These are phyloP conservation scores for Phascolomyces articulosus DNA, from an alignment of 371 early-diverging fungal species.

Conservation along the genomic window DNA sequence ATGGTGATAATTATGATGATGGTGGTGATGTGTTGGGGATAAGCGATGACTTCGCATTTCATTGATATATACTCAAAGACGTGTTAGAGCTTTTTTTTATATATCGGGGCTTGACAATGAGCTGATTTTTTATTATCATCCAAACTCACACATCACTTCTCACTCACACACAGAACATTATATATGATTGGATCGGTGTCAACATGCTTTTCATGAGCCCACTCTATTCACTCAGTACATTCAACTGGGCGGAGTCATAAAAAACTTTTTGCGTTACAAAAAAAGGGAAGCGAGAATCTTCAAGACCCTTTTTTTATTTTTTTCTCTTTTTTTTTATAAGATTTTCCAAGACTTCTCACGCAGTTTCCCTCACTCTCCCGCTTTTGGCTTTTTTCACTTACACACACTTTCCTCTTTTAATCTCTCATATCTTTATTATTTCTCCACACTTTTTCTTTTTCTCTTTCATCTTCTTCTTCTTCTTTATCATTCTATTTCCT, in stretches of 20 bases:
- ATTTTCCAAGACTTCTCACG: not conserved
- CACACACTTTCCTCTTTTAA: not conserved
- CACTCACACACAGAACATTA: too few species aligned
- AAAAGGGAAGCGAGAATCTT: slow-evolving; percentile 8
- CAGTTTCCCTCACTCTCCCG: not conserved
- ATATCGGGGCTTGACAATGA: not conserved
- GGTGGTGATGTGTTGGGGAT: too few species aligned
- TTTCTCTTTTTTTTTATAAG: not conserved
- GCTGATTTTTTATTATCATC: not conserved
- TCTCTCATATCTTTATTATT: not conserved
- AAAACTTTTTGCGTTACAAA: not conserved
- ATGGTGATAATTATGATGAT: too few species aligned
- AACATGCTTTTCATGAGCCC: slow-evolving; percentile 6
- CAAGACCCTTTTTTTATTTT: slow-evolving; percentile 14
- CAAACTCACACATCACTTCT: too few species aligned
- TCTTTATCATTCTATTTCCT: not conserved
- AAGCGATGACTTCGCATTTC: too few species aligned
- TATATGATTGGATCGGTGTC: slow-evolving; percentile 9
- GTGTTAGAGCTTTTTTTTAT: too few species aligned
- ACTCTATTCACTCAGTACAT: too few species aligned
- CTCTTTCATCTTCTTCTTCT: slow-evolving; percentile 2
- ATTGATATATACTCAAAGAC: too few species aligned
- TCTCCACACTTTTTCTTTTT: not conserved
- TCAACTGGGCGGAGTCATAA: too few species aligned
- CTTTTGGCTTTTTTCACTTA: not conserved